These are phyloP conservation scores for Calendula officinalis DNA, from an alignment of 129 eudicot genomes.

Conservation along the genomic window DNA sequence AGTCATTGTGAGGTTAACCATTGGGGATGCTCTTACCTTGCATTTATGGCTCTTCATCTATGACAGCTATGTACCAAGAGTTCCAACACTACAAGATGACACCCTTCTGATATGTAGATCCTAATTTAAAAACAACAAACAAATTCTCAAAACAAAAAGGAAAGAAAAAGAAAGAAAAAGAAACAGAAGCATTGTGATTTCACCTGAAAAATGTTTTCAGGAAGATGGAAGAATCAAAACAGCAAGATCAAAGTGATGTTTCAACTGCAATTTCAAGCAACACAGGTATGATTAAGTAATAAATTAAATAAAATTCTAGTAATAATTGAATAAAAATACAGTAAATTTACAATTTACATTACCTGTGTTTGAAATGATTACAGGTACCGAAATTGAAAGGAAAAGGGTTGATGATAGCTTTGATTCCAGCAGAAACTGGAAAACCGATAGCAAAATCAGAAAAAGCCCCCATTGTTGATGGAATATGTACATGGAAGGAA, in stretches of 20 bases:
- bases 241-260: conserved; percentile 83
- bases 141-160: background rate
- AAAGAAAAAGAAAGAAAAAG: background rate
- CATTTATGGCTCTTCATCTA: conserved; percentile 35
- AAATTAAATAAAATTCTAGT: too few species aligned
- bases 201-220: conserved; percentile 66
- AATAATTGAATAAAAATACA: too few species aligned
- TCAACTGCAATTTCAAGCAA: conserved; percentile 84
- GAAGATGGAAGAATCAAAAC: conserved; percentile 71
- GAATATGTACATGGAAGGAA: conserved; percentile 72
- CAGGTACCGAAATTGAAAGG: conserved; percentile 86
- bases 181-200: conserved; percentile 6
- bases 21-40: too few species aligned
- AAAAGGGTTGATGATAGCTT: conserved; percentile 65
- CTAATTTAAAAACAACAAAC: conserved; percentile 26
- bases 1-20: too few species aligned
- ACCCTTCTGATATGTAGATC: conserved; percentile 19
- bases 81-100: conserved; percentile 27
- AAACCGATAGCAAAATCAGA: conserved; percentile 70
- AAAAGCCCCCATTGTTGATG: conserved; percentile 64
- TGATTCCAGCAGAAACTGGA: conserved; percentile 82
- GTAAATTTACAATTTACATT: background rate
- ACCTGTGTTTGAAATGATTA: conserved; percentile 19
- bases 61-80: conserved; percentile 33
- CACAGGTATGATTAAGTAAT: conserved; percentile 53